Conservation (phyloP, 2,329 filamentous ascomycete species). For the Aplosporella prunicola region DNA sequence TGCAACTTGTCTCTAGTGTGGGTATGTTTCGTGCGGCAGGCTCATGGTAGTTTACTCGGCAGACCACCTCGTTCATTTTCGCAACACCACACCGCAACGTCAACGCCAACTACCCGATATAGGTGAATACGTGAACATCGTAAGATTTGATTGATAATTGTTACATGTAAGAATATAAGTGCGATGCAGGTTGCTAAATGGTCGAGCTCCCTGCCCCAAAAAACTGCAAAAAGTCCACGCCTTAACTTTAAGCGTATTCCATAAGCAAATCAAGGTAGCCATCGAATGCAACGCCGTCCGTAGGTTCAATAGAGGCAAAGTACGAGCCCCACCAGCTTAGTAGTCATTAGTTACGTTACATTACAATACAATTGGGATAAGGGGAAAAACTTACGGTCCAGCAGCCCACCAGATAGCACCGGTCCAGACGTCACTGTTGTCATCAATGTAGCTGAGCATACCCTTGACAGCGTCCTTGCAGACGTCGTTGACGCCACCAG, state of each 20-base stretch:
- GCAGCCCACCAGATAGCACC: conserved; percentile 43
- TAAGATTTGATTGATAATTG: too few species aligned
- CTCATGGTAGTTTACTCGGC: too few species aligned
- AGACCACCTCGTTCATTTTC: too few species aligned
- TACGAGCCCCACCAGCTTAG: conserved; percentile 24
- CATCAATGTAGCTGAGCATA: conserved; percentile 36
- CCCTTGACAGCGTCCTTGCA: conserved; percentile 39
- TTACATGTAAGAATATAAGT: too few species aligned
- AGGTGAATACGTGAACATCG: too few species aligned
- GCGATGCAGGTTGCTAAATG: too few species aligned
- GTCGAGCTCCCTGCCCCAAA: too few species aligned
- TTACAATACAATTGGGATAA: background rate
- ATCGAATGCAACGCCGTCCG: conserved; percentile 29
- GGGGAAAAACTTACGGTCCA: conserved; percentile 35
- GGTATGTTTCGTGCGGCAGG: too few species aligned
- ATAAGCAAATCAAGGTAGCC: conserved; percentile 1
- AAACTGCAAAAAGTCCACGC: too few species aligned
- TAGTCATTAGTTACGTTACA: conserved; percentile 9
- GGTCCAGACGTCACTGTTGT: conserved; percentile 40
- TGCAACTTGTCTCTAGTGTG: too few species aligned
- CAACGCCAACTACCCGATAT: too few species aligned
- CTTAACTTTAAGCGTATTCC: background rate
- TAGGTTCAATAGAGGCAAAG: conserved; percentile 38
- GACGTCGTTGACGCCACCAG: conserved; percentile 38
- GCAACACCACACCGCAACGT: too few species aligned